Percentiles rank a stretch among this genome's conserved stretches.
phyloP scores from a whole-genome alignment of 345 rosid genomes.

The Gossypium australe region DNA sequence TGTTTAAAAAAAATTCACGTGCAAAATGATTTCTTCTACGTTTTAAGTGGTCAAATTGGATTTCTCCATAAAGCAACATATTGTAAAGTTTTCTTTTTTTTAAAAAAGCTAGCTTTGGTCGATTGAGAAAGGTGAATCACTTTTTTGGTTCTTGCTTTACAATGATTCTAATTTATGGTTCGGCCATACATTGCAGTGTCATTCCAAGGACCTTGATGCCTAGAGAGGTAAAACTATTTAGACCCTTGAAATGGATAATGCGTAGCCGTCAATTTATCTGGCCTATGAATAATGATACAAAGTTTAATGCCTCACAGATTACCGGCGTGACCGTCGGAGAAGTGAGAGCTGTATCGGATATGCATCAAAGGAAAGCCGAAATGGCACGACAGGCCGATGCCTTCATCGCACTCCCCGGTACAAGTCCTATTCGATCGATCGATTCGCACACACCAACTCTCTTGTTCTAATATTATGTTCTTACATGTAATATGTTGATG shows the following conservation, averaged over 20 bases:
- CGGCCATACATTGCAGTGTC: slow-evolving; percentile 48
- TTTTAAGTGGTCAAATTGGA: slow-evolving; percentile 3
- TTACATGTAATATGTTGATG: neutral
- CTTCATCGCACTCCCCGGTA: slow-evolving; percentile 93
- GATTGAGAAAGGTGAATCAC: slow-evolving; percentile 10
- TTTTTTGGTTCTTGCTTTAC: slow-evolving; percentile 22
- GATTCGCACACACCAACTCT: neutral
- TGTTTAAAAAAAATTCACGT: neutral
- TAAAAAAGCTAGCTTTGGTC: slow-evolving; percentile 10
- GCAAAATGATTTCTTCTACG: neutral
- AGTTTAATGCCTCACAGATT: slow-evolving; percentile 28
- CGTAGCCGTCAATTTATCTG: neutral
- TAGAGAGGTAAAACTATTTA: slow-evolving; percentile 51
- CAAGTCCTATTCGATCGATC: neutral
- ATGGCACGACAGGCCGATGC: slow-evolving; percentile 97
- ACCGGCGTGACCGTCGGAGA: slow-evolving; percentile 84
- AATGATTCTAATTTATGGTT: neutral
- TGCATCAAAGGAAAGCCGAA: slow-evolving; percentile 97
- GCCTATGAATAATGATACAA: neutral
- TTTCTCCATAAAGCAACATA: neutral
- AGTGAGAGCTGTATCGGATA: slow-evolving; percentile 81
- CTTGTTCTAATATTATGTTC: neutral
- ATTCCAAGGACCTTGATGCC: slow-evolving; percentile 84
- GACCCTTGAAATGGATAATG: neutral
- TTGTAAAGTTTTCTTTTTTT: neutral